Evolutionary conservation across 305 asterid species (phyloP), one percentile per base, ranked within the genome.

Genomic region (Rubia tinctorum): DNA sequence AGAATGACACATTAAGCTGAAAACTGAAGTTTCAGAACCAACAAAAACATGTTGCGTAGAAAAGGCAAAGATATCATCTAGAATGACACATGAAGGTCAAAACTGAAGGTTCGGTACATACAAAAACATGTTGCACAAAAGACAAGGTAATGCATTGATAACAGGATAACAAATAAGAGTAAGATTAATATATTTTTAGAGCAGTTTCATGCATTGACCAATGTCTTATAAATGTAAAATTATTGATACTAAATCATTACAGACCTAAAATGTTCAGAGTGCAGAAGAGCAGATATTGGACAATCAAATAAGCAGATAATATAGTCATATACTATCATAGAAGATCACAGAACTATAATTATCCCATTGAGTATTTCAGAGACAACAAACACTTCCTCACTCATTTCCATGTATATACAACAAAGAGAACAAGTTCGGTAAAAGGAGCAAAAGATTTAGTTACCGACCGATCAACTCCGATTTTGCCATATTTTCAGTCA

Each of bases 391-490:
- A 53, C 18, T 18, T 18, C 59, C 23, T 47, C 34, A 14, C 7
- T 8, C 15, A n/a, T 9, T 30, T 27, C 15, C 37, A 7, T n/a
- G 59, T 39, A n/a, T 1, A 47, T 8, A 30, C 40, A 37, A 0
- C 11, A 27, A 65, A 53, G 2, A 30, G 25, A 55, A 47, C 27
- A 59, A 63, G 18, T 56, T 74, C 59, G 67, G 47, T 66, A 37
- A 72, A 25, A 6, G 3, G 37, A 15, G 7, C 69, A 55, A 71
- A 37, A 71, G 17, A 65, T 44, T 30, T 40, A 23, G 60, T 39
- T 42, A 55, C 23, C 23, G 12, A 93, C 99, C 99, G 84, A 71
- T 95, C 98, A 76, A 95, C 92, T 65, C 99, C 96, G 7, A 92
- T 77, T 71, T 82, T 72, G 71, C 99, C 97, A 77, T 92, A 95